These are phyloP conservation scores for Avena atlantica DNA, from an alignment of 176 grass and related monocot species.

Conservation along the genomic window DNA sequence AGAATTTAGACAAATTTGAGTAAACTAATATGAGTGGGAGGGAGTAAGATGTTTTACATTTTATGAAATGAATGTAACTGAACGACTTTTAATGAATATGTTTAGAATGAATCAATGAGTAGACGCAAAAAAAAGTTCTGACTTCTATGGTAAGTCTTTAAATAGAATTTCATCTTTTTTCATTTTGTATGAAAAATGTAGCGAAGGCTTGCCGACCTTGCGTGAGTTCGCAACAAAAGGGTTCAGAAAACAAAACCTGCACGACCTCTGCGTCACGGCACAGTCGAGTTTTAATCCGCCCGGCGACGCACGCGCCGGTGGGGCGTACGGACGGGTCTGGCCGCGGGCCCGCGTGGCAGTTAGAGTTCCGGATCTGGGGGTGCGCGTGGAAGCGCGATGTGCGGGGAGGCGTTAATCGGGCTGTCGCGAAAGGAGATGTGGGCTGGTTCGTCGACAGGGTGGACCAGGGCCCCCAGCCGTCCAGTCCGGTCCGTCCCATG, in stretches of 20 bases:
- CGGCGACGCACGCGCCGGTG: conserved; percentile 1
- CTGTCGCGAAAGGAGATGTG: background rate
- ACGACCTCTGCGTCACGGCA: background rate
- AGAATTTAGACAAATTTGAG: no score
- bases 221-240: background rate
- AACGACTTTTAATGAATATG: no score
- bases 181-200: no score
- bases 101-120: no score
- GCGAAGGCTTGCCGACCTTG: background rate
- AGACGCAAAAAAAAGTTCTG: no score
- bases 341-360: background rate
- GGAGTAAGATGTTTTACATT: no score
- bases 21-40: no score
- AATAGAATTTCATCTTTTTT: no score
- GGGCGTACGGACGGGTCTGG: background rate
- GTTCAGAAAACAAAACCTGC: background rate
- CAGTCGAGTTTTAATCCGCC: conserved; percentile 9
- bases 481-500: background rate
- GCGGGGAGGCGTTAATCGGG: conserved; percentile 31
- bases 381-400: conserved; percentile 3
- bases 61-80: no score
- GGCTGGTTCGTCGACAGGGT: background rate
- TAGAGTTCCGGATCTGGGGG: background rate
- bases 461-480: background rate
- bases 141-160: no score